A percentile compares a stretch with the other conserved stretches of the same genome.
phyloP scores from a whole-genome alignment of 2,329 filamentous ascomycete species.

The Colletotrichum sojae region DNA sequence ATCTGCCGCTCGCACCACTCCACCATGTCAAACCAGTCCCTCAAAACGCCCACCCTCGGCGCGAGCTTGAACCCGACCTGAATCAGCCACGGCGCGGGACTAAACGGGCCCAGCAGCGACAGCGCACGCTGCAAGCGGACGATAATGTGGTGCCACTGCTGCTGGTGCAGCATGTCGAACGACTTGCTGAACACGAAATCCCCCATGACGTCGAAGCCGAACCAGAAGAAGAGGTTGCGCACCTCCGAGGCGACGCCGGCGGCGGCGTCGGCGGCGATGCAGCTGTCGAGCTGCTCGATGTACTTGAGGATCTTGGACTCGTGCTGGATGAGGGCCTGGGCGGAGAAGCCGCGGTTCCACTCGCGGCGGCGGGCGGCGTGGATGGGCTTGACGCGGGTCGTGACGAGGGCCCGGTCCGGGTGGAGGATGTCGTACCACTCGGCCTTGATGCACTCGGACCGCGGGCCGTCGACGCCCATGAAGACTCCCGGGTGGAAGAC shows the following conservation, averaged over 20 bases:
- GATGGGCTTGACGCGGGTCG: constrained; percentile 42
- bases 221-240: constrained; percentile 47
- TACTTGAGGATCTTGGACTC: constrained; percentile 41
- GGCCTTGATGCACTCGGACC: constrained; percentile 45
- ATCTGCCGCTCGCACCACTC: constrained; percentile 44
- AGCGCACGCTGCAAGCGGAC: constrained; percentile 45
- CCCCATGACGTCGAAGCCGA: constrained; percentile 53
- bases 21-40: constrained; percentile 44
- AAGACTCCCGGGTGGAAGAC: constrained; percentile 46
- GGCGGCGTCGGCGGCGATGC: constrained; percentile 41
- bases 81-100: constrained; percentile 47
- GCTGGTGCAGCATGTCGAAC: constrained; percentile 50
- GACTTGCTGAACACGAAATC: constrained; percentile 53
- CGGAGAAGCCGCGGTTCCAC: constrained; percentile 44
- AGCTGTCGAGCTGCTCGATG: constrained; percentile 41
- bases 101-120: constrained; percentile 48
- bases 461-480: constrained; percentile 44
- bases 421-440: constrained; percentile 48
- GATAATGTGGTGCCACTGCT: constrained; percentile 48
- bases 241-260: constrained; percentile 36
- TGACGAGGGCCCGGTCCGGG: constrained; percentile 42
- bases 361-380: constrained; percentile 44
- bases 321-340: constrained; percentile 42
- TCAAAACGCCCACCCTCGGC: constrained; percentile 39
- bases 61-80: constrained; percentile 44